Base-by-base conservation (phyloP, 768 basidiomycete species). In the Russula virescens region DNA sequence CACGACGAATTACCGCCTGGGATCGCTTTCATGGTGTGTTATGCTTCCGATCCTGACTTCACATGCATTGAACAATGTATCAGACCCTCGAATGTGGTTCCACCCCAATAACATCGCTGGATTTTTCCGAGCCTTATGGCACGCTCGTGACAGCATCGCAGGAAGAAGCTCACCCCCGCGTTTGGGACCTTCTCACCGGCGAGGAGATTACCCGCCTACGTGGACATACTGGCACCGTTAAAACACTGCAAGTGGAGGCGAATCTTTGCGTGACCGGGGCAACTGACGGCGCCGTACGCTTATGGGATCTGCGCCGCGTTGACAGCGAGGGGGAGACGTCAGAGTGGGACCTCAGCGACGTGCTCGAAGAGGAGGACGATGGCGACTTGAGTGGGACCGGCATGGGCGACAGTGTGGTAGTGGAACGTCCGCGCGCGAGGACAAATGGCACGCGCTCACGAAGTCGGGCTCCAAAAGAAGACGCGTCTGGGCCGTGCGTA, bases 71-170 rank as follows among this genome's bases (percentile, higher is more conserved):
- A 68, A 50, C 47, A 55, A n/a, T 57, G n/a, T 18, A 45, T 0
- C 72, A 95, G 92, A 91, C 93, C 3, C 79, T 98, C 35, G 81
- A 87, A 46, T 84, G 84, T 52, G 96, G 98, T 68, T 79, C 83
- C 1, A 85, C 86, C 0, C 89, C 91, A 0, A 86, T 99, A 67
- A 86, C 87, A 0, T 86, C 94, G 1, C 81, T 99, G 21, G 97
- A 99, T 75, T 92, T 98, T 70, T 92, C 91, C 11, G 96, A 98
- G 71, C 97, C 97, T 6, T 99, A 99, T 69, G 96, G 94, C 18
- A 89, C 87, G 11, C 83, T 98, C 40, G 94, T 98, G 62, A 91
- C 85, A 55, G 88, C 94, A 1, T 88, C 92, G 1, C 85, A 84
- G 63, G 89, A 92, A 55, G 96, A 97, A 68, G 78, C 87, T 14